A percentile compares a stretch with the other conserved stretches of the same genome.
Conservation (phyloP, 305 asterid genomes). For the Caryopteris hybrid region DNA sequence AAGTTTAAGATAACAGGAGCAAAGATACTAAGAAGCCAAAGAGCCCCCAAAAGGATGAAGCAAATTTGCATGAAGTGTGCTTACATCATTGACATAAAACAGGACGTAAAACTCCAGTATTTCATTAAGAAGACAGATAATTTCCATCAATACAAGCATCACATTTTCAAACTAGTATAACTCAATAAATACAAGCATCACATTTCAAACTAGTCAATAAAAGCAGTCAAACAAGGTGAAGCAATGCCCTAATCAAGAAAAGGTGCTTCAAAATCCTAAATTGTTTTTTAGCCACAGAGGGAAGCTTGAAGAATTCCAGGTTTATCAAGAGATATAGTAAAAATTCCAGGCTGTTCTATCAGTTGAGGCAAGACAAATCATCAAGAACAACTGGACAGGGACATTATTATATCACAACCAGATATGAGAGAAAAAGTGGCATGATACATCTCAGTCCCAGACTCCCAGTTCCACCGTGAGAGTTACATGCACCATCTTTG, state of each 20-base stretch:
- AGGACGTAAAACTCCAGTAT: constrained; percentile 9
- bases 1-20: constrained; percentile 1
- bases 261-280: no score
- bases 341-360: background rate
- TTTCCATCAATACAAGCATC: constrained; percentile 5
- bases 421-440: background rate
- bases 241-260: constrained; percentile 1
- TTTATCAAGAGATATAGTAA: constrained; percentile 7
- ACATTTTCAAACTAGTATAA: background rate
- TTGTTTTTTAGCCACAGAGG: background rate
- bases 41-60: constrained; percentile 2
- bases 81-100: background rate
- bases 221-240: background rate
- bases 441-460: constrained; percentile 11
- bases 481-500: constrained; percentile 4
- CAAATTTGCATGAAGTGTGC: background rate
- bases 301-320: background rate
- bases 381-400: background rate
- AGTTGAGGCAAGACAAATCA: background rate
- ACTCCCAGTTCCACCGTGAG: constrained; percentile 5
- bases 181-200: constrained; percentile 3
- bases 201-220: background rate
- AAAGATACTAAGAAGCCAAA: background rate
- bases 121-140: constrained; percentile 1
- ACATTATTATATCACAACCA: background rate